Evolutionary conservation across 2,329 filamentous ascomycete genomes (phyloP), one percentile per base, ranked within the genome.

Genomic region (Neofusicoccum ribis): DNA sequence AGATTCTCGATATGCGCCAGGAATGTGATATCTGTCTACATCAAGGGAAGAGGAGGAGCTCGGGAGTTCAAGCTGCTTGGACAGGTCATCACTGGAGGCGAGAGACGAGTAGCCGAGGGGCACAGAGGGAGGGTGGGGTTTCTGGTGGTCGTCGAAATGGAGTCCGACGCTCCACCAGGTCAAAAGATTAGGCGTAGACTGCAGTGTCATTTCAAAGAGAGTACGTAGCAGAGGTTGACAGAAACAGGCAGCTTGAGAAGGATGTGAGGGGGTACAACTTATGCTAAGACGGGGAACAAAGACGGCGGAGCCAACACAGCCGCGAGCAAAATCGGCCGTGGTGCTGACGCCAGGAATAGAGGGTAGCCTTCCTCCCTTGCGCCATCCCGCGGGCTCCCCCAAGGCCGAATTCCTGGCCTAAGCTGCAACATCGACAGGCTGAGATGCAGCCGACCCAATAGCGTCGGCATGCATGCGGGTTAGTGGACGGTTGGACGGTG

Each of bases 391-490:
- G 27, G 56, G 56, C 56, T 60, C 20, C 41, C 56, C 27, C 56
- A 60, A 60, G 56, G 56, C 56, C 56, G 56, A 60, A 34, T 59
- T n/a, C 41, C n/a, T 47, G 27, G 20, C 41, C 41, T 12, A 44
- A 43, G 41, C 54, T 34, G 23, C 4, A 17, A 17, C 8, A 17
- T n/a, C 36, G 14, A 17, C 12, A 52, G 51, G 51, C 51, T 39
- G 52, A 46, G 41, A 14, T 14, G 23, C 56, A 47, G 56, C 31
- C 56, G 5, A 41, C n/a, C 56, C 56, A 60, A 60, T 34, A 5
- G 27, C 6, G 3, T 3, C 5, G 12, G 39, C 23, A 34, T 17
- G 56, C 41, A 60, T 47, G 27, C 2, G 2, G 39, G 11, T 8
- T 5, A 41, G 36, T 56, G 52, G 36, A 9, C 14, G 14, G 7